These are phyloP conservation scores for Nicotiana paniculata DNA, from an alignment of 257 asterid species.

Conservation along the genomic window DNA sequence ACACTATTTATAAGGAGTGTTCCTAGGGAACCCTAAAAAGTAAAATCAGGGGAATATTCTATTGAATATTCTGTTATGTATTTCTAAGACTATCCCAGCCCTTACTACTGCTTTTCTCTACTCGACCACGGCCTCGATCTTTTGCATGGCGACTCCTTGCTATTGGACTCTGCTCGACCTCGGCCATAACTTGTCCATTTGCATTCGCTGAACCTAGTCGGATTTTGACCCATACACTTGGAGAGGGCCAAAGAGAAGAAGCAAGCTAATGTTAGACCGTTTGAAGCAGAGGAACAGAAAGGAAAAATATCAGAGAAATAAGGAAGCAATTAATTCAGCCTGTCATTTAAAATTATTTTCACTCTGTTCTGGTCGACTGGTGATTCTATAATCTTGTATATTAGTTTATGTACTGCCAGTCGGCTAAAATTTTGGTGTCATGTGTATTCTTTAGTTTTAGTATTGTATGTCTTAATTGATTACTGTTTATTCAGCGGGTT, in stretches of 20 bases:
- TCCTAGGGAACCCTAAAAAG: no score
- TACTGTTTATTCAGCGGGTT: not conserved
- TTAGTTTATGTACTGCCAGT: not conserved
- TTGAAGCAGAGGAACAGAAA: constrained; percentile 45
- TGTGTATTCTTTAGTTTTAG: not conserved
- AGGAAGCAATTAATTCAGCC: not conserved
- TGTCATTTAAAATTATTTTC: not conserved
- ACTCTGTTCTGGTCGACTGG: not conserved
- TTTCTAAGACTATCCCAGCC: no score
- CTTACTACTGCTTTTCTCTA: no score
- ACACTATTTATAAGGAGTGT: no score
- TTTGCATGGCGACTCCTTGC: no score
- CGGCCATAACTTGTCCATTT: no score
- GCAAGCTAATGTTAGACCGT: constrained; percentile 15
- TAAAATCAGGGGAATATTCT: no score
- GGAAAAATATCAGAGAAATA: constrained; percentile 30
- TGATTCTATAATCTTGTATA: not conserved
- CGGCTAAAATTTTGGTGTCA: constrained; percentile 18
- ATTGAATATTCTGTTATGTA: no score
- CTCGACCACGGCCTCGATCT: no score
- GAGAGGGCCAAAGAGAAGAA: constrained; percentile 50
- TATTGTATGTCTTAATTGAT: not conserved
- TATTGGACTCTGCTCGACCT: no score
- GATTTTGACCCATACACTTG: no score
- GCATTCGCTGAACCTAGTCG: no score